phyloP scores from a whole-genome alignment of 495 filamentous ascomycete genomes.

The Tuber magnatum region DNA sequence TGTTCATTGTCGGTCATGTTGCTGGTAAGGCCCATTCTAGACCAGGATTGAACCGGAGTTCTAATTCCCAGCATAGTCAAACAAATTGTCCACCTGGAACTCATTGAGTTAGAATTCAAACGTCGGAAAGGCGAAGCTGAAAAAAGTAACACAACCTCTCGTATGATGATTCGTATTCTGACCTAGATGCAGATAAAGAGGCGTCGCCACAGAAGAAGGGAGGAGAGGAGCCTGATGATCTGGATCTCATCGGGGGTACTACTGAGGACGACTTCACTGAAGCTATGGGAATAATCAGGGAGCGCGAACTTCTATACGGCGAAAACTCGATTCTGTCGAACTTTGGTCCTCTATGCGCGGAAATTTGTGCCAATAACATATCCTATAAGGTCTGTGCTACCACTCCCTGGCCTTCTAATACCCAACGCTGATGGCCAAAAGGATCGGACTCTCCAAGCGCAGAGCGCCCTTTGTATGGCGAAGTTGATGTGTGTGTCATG shows the following conservation, averaged over 20 bases:
- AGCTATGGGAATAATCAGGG: conserved; percentile 87
- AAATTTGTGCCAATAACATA: conserved; percentile 91
- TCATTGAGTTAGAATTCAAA: conserved; percentile 96
- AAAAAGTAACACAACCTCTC: conserved; percentile 49
- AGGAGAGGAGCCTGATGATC: conserved; percentile 64
- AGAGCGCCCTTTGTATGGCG: conserved; percentile 90
- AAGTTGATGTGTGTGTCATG: conserved; percentile 94
- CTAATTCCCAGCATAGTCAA: conserved; percentile 51
- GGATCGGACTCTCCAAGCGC: conserved; percentile 79
- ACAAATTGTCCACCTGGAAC: conserved; percentile 98
- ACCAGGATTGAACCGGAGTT: neutral
- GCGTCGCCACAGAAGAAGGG: conserved; percentile 48
- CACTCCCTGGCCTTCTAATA: neutral
- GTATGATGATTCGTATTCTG: conserved; percentile 22
- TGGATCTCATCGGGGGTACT: conserved; percentile 93
- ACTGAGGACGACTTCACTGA: conserved; percentile 98
- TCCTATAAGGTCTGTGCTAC: conserved; percentile 52
- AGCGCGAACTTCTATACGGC: conserved; percentile 87
- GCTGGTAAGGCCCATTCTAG: conserved; percentile 48
- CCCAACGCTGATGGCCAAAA: conserved; percentile 6
- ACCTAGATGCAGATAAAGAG: conserved; percentile 50
- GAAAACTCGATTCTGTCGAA: conserved; percentile 73
- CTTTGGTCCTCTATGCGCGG: conserved; percentile 82
- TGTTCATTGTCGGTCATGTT: conserved; percentile 94
- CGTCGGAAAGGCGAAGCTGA: conserved; percentile 90